Conservation (phyloP, 768 basidiomycete genomes). For the Boletus pseudo-olivaceus region DNA sequence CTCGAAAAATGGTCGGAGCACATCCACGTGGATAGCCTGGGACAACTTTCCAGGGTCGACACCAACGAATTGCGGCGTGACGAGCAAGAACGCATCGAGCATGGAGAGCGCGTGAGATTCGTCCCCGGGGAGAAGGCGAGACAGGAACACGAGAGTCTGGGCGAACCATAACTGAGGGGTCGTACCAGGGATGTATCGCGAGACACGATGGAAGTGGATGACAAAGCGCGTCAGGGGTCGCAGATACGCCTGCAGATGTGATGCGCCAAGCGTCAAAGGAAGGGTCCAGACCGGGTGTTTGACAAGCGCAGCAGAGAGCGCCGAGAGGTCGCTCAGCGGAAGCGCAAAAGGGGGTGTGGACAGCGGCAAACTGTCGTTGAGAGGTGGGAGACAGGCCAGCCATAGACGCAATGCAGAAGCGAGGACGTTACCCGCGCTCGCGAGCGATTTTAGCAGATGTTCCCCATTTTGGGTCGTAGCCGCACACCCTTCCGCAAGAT, state of each 20-base stretch:
- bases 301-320: constrained; percentile 47
- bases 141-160: constrained; percentile 57
- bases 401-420: constrained; percentile 56
- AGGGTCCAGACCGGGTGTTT: constrained; percentile 51
- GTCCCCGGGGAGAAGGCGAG: constrained; percentile 66
- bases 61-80: constrained; percentile 18
- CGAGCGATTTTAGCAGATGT: constrained; percentile 28
- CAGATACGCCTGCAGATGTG: constrained; percentile 12
- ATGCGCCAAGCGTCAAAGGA: constrained; percentile 1
- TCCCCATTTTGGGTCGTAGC: constrained; percentile 1
- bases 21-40: constrained; percentile 26
- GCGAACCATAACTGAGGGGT: constrained; percentile 61
- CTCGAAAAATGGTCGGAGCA: constrained; percentile 52
- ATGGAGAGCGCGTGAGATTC: constrained; percentile 54
- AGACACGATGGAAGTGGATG: constrained; percentile 53
- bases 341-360: constrained; percentile 56
- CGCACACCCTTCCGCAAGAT: constrained; percentile 13
- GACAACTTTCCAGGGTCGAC: constrained; percentile 21
- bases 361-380: constrained; percentile 35
- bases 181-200: constrained; percentile 52
- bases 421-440: constrained; percentile 36
- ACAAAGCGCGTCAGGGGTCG: constrained; percentile 58
- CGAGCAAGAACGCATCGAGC: constrained; percentile 23
- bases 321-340: constrained; percentile 55
- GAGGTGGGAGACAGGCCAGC: constrained; percentile 55